Evolutionary conservation across 768 basidiomycete species (phyloP).

Genomic region (Lactifluus piperatus): DNA sequence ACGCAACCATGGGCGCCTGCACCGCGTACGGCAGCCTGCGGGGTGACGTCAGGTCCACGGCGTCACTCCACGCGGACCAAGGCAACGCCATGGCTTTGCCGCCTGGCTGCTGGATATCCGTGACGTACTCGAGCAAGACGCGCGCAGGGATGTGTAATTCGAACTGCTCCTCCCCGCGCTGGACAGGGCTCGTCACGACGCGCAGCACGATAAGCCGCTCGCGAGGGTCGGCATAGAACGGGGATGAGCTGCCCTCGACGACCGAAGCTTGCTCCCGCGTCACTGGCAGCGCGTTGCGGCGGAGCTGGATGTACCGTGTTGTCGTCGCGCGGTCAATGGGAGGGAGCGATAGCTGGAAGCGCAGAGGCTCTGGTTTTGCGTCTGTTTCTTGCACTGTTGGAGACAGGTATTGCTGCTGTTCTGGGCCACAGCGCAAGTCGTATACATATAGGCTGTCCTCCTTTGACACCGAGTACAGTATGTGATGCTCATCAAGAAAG

Average conservation of each 20-base stretch:
- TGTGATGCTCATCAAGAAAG: conserved; percentile 14
- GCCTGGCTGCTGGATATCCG: background rate
- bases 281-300: conserved; percentile 4
- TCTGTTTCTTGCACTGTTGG: background rate
- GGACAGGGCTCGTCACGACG: conserved; percentile 4
- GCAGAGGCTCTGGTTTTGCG: background rate
- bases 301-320: conserved; percentile 4
- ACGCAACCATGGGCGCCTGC: conserved; percentile 2
- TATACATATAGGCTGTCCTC: conserved; percentile 8
- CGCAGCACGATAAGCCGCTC: conserved; percentile 3
- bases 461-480: background rate
- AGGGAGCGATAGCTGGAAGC: conserved; percentile 5
- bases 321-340: background rate
- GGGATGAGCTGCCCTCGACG: background rate
- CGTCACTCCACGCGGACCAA: background rate
- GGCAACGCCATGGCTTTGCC: background rate
- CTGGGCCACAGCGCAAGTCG: background rate
- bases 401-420: background rate
- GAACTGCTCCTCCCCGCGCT: conserved; percentile 6
- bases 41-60: background rate
- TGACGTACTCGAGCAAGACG: background rate
- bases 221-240: conserved; percentile 9
- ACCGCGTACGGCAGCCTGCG: background rate
- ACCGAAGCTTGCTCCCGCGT: background rate
- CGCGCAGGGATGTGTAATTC: conserved; percentile 6